These are phyloP conservation scores for Agapanthus africanus DNA, from an alignment of 106 monocot genomes.

Conservation along the genomic window DNA sequence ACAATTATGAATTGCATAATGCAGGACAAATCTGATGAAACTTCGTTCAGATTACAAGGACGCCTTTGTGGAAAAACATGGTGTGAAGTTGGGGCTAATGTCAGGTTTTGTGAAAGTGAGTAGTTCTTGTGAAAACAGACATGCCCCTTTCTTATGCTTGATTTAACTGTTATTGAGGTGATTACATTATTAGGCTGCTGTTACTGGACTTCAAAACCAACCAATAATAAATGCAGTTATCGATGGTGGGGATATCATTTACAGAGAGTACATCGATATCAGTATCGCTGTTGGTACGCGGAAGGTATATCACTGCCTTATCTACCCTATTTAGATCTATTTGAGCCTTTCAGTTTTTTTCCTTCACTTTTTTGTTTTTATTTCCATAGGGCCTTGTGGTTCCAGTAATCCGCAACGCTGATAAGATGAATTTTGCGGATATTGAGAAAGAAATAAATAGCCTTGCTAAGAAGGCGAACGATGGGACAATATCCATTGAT, in stretches of 20 bases:
- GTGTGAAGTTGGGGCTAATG: slow-evolving; percentile 88
- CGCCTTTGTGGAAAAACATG: slow-evolving; percentile 79
- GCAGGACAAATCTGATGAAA: slow-evolving; percentile 98
- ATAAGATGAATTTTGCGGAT: slow-evolving; percentile 77
- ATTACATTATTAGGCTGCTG: slow-evolving; percentile 61
- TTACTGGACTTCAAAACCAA: slow-evolving; percentile 84
- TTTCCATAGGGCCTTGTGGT: slow-evolving; percentile 74
- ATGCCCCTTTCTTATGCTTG: not conserved
- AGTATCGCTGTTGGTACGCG: slow-evolving; percentile 90
- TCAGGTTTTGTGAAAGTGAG: slow-evolving; percentile 89
- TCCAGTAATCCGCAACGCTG: slow-evolving; percentile 82
- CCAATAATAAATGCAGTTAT: slow-evolving; percentile 89
- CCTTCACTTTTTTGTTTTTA: too few species aligned
- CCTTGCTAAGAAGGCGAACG: slow-evolving; percentile 63
- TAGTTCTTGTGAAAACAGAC: not conserved
- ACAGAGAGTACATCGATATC: slow-evolving; percentile 81
- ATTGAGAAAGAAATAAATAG: slow-evolving; percentile 81
- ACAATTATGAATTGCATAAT: not conserved
- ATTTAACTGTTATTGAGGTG: slow-evolving; percentile 1
- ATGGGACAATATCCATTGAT: slow-evolving; percentile 81
- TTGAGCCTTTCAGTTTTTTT: too few species aligned
- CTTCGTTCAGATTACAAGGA: slow-evolving; percentile 94
- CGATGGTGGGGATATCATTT: slow-evolving; percentile 94
- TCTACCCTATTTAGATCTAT: too few species aligned
- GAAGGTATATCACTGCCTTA: too few species aligned